Percentiles rank a stretch among this genome's conserved stretches.
These are phyloP conservation scores for Syncephalastrum sp. DNA, from an alignment of 371 early-diverging fungal species.

Conservation along the genomic window DNA sequence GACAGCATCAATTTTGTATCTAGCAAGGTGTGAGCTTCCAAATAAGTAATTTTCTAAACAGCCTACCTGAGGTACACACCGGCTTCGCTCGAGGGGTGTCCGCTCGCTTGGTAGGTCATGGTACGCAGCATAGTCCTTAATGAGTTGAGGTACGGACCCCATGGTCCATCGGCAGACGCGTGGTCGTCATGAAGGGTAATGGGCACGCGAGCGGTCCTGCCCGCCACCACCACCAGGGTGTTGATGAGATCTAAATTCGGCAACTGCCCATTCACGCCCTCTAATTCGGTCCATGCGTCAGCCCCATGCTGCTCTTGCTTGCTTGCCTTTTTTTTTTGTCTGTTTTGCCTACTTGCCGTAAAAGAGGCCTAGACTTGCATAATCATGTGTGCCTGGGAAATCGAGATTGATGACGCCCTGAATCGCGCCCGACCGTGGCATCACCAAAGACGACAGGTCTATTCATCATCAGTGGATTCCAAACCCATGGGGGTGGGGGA, in stretches of 20 bases:
- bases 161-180: constrained; percentile 17
- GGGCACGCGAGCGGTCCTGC: constrained; percentile 48
- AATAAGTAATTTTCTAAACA: background rate
- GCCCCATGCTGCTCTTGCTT: background rate
- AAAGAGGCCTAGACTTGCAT: constrained; percentile 73
- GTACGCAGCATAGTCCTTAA: constrained; percentile 54
- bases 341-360: constrained; percentile 55
- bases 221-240: constrained; percentile 60
- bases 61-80: constrained; percentile 65
- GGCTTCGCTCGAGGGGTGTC: constrained; percentile 71
- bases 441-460: constrained; percentile 31
- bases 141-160: constrained; percentile 37
- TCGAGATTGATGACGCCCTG: constrained; percentile 89
- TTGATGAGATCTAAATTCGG: constrained; percentile 92
- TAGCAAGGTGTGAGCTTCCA: constrained; percentile 17
- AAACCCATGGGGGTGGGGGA: background rate
- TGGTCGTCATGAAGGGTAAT: constrained; percentile 42
- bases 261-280: constrained; percentile 91
- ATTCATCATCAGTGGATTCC: background rate
- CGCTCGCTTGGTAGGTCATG: constrained; percentile 70
- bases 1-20: constrained; percentile 85
- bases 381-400: constrained; percentile 70
- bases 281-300: constrained; percentile 30
- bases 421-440: constrained; percentile 80
- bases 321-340: background rate